These are phyloP conservation scores for Leccinum boreale DNA, from an alignment of 768 basidiomycete species.

Conservation along the genomic window DNA sequence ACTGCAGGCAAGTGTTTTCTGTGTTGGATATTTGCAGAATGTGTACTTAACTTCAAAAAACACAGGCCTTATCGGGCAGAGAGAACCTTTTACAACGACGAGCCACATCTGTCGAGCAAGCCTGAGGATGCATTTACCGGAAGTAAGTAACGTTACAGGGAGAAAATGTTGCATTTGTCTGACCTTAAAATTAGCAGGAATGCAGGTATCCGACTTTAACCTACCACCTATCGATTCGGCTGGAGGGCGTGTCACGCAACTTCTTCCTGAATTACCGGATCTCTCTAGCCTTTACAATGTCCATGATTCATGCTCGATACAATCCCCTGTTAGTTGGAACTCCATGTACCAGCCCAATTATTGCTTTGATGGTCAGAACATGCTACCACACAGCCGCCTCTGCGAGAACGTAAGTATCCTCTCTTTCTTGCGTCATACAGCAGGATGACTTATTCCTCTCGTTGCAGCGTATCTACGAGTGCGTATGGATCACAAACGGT, in stretches of 20 bases:
- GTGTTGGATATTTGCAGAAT: not conserved
- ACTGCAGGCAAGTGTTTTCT: not conserved
- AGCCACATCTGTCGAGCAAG: not conserved
- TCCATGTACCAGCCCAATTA: not conserved
- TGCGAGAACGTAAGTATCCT: too few species aligned
- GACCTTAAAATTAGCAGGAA: too few species aligned
- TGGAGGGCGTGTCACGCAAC: conserved; percentile 32
- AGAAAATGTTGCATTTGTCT: not conserved
- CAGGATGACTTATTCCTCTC: not conserved
- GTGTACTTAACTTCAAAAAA: not conserved
- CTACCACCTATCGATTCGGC: too few species aligned
- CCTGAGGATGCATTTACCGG: not conserved
- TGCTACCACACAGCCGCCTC: too few species aligned
- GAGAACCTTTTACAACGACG: not conserved
- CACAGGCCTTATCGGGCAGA: not conserved
- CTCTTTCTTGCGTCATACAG: not conserved
- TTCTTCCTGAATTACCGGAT: not conserved
- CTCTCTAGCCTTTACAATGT: not conserved
- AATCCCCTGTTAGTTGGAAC: not conserved
- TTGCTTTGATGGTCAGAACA: not conserved
- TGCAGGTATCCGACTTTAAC: too few species aligned
- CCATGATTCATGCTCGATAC: not conserved
- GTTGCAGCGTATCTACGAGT: conserved; percentile 1
- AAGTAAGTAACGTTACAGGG: conserved; percentile 3
- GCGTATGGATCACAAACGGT: conserved; percentile 11